These are phyloP conservation scores for Mucor mucedo DNA, from an alignment of 371 early-diverging fungal species.

Conservation along the genomic window DNA sequence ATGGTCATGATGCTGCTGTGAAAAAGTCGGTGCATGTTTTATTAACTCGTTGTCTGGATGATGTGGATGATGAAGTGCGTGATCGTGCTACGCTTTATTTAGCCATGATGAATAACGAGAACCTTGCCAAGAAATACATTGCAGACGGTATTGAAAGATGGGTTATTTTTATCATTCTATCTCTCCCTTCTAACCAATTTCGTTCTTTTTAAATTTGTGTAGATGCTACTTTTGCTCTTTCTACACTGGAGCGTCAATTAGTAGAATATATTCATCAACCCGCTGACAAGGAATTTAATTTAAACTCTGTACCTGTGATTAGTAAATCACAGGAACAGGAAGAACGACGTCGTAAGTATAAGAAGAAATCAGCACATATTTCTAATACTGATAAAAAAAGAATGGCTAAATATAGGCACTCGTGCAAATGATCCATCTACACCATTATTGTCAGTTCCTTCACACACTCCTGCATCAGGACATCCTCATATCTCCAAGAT, in stretches of 20 bases:
- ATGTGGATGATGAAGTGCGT: slow-evolving; percentile 97
- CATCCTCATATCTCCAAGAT: slow-evolving; percentile 21
- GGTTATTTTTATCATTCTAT: no score
- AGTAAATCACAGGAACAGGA: slow-evolving; percentile 82
- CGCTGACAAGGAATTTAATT: slow-evolving; percentile 70
- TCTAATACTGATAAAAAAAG: no score
- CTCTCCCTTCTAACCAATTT: no score
- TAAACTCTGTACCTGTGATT: slow-evolving; percentile 80
- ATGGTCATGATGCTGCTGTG: slow-evolving; percentile 75
- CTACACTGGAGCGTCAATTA: slow-evolving; percentile 86
- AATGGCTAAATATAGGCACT: neutral
- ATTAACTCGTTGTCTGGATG: slow-evolving; percentile 93
- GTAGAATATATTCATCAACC: slow-evolving; percentile 77
- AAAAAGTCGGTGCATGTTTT: slow-evolving; percentile 84
- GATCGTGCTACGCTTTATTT: slow-evolving; percentile 94
- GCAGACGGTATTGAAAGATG: slow-evolving; percentile 46
- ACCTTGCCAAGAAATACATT: slow-evolving; percentile 62
- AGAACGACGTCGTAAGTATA: slow-evolving; percentile 48
- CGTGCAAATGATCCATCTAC: slow-evolving; percentile 39
- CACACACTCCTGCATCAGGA: slow-evolving; percentile 18
- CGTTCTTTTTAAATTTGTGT: no score
- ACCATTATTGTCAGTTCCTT: slow-evolving; percentile 32
- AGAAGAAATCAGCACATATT: no score
- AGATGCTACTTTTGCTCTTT: slow-evolving; percentile 82
- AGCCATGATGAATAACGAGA: slow-evolving; percentile 73